Evolutionary conservation across 208 protist species (phyloP).

Genomic region (Trypanosomatidae sp.): DNA sequence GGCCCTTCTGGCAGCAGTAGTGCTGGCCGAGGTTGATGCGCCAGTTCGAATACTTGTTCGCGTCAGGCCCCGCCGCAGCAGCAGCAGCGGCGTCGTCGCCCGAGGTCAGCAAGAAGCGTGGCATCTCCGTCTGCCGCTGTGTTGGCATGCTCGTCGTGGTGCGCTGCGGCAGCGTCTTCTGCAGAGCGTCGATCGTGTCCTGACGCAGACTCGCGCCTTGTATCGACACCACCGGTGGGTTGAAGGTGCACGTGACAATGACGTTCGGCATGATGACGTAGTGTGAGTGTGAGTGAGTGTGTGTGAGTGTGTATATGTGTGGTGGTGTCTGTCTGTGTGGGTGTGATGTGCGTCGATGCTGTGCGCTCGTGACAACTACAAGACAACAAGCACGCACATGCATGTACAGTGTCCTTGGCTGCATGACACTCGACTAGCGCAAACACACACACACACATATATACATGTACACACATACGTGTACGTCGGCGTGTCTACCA

Average conservation of each 20-base stretch:
- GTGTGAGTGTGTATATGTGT: not conserved
- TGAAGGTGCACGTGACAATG: slow-evolving; percentile 68
- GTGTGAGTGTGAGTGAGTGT: not conserved
- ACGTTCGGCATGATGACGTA: slow-evolving; percentile 62
- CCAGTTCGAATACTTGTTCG: slow-evolving; percentile 39
- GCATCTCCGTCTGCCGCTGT: slow-evolving; percentile 17
- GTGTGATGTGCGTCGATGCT: slow-evolving; percentile 3
- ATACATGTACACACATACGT: too few species aligned
- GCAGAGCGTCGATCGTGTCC: slow-evolving; percentile 61
- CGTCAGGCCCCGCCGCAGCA: not conserved
- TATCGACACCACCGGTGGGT: slow-evolving; percentile 54
- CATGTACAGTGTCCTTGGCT: too few species aligned
- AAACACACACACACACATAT: too few species aligned
- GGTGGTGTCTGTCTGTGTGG: not conserved
- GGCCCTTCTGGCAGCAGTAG: slow-evolving; percentile 65
- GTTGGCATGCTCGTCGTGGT: slow-evolving; percentile 40
- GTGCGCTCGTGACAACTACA: slow-evolving; percentile 6
- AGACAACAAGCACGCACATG: too few species aligned
- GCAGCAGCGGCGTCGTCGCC: slow-evolving; percentile 3
- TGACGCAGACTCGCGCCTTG: slow-evolving; percentile 57
- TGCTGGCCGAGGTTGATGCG: slow-evolving; percentile 55
- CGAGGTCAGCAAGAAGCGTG: slow-evolving; percentile 26
- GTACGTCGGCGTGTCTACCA: too few species aligned
- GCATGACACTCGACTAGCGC: too few species aligned
- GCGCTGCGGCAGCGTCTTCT: slow-evolving; percentile 39